Base-by-base conservation (phyloP, 2,329 filamentous ascomycete species). In the Ophiosphaerella herpotricha region DNA sequence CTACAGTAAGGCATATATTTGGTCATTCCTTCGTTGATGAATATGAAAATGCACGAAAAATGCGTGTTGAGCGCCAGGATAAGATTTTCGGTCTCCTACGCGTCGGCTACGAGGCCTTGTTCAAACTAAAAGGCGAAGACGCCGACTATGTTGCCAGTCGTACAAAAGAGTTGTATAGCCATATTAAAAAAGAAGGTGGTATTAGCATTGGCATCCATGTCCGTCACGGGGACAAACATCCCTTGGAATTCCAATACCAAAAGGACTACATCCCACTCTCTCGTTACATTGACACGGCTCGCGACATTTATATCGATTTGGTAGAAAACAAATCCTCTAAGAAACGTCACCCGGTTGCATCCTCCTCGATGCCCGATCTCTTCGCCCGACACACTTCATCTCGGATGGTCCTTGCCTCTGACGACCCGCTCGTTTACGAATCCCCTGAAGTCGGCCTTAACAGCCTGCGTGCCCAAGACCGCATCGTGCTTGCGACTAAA, bases 161-260 rank as follows among this genome's bases (percentile, higher is more conserved):
- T 0, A 75, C 85, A 5, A 73, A 76, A 24, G 79, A 85, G 31
- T 74, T 93, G 14, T 78, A 78, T 31, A 72, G 75, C 5, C 72
- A 73, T 13, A 75, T 77, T 23, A 74, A 74, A 33, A 68, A 73
- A 16, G 71, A 77, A 7, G 78, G 77, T 21, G 80, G 82, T 42
- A 78, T 83, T 13, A 77, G 83, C 29, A 77, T 95, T 34, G 90
- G 89, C 18, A 73, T 94, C 43, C 91, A 96, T 60, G 82, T 96
- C 50, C 88, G 91, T 11, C 88, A 86, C 47, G 91, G 91, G 24
- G 91, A 96, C 68, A 79, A 84, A 7, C 89, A 90, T 60, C 90
- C 91, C 0, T 79, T 85, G 49, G 89, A 93, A 69, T 87, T 82
- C 62, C 87, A 92, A 68, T 93, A 91, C 72, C 81, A 83, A 38